Evolutionary conservation across 345 rosid species (phyloP).

Genomic region (Lumnitzera racemosa): DNA sequence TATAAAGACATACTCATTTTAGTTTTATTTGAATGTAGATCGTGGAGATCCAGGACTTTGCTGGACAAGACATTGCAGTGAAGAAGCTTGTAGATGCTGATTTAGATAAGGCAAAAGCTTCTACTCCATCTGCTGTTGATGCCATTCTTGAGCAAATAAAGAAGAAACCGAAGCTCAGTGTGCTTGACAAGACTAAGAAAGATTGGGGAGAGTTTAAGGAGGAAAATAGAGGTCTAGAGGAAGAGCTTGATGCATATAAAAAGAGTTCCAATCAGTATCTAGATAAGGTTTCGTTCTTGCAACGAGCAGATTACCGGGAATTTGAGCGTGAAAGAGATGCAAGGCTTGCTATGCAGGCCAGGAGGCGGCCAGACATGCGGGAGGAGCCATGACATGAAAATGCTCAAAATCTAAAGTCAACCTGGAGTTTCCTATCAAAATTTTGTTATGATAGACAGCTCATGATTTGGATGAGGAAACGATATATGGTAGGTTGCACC

Average conservation of each 20-base stretch:
- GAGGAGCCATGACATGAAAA: conserved; percentile 31
- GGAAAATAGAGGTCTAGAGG: conserved; percentile 72
- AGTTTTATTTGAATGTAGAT: conserved; percentile 31
- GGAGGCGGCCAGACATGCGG: conserved; percentile 53
- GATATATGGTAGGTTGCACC: too few relatives aligned
- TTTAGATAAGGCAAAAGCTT: conserved; percentile 52
- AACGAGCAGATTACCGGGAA: conserved; percentile 76
- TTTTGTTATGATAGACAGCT: too few relatives aligned
- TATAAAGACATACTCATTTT: background rate
- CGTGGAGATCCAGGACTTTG: conserved; percentile 74
- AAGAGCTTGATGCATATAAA: conserved; percentile 81
- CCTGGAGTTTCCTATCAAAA: too few relatives aligned
- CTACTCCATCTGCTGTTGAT: conserved; percentile 70
- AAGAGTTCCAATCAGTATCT: conserved; percentile 92
- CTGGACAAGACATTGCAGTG: conserved; percentile 71
- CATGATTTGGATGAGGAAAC: too few relatives aligned
- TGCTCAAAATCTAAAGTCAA: background rate
- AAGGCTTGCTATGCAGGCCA: conserved; percentile 65
- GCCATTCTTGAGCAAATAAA: conserved; percentile 82
- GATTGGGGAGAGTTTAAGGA: conserved; percentile 99
- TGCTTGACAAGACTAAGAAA: conserved; percentile 83
- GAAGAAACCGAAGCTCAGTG: conserved; percentile 90
- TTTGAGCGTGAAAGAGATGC: conserved; percentile 97
- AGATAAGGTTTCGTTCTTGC: conserved; percentile 75
- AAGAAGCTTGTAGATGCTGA: conserved; percentile 67